Evolutionary conservation across 2,329 filamentous ascomycete species (phyloP).

Genomic region (Penicillium oxalicum): DNA sequence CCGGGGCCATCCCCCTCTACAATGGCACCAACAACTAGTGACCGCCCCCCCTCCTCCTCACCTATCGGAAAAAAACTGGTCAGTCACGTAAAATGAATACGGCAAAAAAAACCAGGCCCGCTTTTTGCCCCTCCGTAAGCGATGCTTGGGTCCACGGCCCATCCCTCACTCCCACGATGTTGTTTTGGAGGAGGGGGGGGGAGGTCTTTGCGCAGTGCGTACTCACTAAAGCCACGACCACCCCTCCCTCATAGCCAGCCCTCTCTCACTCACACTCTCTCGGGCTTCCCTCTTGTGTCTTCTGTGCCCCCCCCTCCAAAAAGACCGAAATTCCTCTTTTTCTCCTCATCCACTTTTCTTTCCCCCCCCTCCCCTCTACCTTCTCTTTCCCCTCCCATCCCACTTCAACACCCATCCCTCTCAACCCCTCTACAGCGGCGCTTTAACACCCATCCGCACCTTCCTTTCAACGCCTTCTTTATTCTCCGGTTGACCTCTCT

Average conservation of each 20-base stretch:
- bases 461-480: slow-evolving; percentile 19
- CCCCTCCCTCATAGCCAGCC: slow-evolving; percentile 3
- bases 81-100: neutral
- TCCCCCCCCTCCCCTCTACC: slow-evolving; percentile 15
- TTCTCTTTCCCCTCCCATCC: slow-evolving; percentile 11
- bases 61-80: too few relatives aligned
- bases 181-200: slow-evolving; percentile 1
- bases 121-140: slow-evolving; percentile 21
- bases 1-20: too few relatives aligned
- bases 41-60: neutral
- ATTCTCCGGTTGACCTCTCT: slow-evolving; percentile 2
- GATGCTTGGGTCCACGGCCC: slow-evolving; percentile 21
- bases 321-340: slow-evolving; percentile 20
- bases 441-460: slow-evolving; percentile 20
- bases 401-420: slow-evolving; percentile 17
- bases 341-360: slow-evolving; percentile 16
- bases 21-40: neutral
- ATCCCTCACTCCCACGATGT: slow-evolving; percentile 12
- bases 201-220: too few relatives aligned
- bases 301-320: slow-evolving; percentile 7
- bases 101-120: slow-evolving; percentile 5
- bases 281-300: too few relatives aligned
- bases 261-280: neutral
- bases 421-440: slow-evolving; percentile 15
- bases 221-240: neutral